Evolutionary conservation across 2,329 filamentous ascomycete genomes (phyloP), one percentile per base, ranked within the genome.

Genomic region (Chaetothyriales sp.): DNA sequence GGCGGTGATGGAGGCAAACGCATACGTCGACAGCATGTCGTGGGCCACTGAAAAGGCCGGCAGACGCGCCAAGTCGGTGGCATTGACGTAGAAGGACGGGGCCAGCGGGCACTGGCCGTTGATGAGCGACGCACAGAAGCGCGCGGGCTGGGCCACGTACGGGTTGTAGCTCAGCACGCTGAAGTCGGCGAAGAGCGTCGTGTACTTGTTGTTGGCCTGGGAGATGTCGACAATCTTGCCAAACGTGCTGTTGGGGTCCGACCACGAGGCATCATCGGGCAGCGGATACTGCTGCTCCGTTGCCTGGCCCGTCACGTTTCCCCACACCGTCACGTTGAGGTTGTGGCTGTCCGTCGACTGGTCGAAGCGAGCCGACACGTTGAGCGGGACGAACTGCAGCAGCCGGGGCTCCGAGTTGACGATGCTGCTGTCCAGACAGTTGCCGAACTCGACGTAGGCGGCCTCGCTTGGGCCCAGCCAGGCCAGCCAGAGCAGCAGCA

Each of bases 231-330:
- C 67, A 54, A 95, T 95, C 73, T 95, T 95, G 64, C 89, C 87
- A 50, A 80, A 71, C 0, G 76, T 81, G 47, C 74, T 65, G 37
- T 76, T 77, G 1, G 73, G 63, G 63, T 92, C 73, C 2, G 60
- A 65, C 86, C 88, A 87, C 46, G 73, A 69, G 0, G 78, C 67
- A 63, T 80, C 76, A 60, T 76, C 67, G 18, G 76, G 68, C 0
- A 77, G 62, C 33, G 87, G 88, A 50, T 88, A 77, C 2, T 68
- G 54, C n/a, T 72, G 70, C 10, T 69, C 64, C 2, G 74, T 73
- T 45, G 77, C 74, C 48, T 83, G 80, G 46, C 92, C 92, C 7
- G 83, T 86, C 28, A 97, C 88, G 67, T 97, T 95, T 49, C 89
- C 90, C 72, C 88, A 97, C 46, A 95, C 77, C 1, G 82, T 92